These are phyloP conservation scores for Solanum etuberosum DNA, from an alignment of 257 asterid genomes.

Conservation along the genomic window DNA sequence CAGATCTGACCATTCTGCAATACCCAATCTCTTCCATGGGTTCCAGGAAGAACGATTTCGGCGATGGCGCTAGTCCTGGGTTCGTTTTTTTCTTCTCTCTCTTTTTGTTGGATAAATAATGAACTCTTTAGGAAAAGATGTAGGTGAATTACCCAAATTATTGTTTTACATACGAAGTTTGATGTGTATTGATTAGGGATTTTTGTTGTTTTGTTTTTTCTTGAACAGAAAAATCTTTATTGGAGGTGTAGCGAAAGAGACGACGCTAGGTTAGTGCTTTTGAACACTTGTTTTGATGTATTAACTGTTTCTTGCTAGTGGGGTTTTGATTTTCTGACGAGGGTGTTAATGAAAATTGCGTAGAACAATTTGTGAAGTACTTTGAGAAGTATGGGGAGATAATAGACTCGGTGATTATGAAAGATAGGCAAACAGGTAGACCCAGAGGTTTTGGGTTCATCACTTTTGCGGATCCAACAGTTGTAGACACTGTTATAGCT, in stretches of 20 bases:
- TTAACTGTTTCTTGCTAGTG: neutral
- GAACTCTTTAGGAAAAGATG: neutral
- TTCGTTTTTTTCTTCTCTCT: neutral
- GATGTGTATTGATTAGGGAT: neutral
- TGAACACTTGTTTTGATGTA: neutral
- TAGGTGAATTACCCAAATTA: neutral
- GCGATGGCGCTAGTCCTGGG: constrained; percentile 98
- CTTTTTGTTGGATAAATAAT: neutral
- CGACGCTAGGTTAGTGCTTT: constrained; percentile 52
- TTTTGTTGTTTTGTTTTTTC: neutral
- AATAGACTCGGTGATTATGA: constrained; percentile 93
- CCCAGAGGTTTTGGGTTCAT: constrained; percentile 96
- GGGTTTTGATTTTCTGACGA: neutral
- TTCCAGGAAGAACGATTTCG: constrained; percentile 67
- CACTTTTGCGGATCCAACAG: constrained; percentile 68
- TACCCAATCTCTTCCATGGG: constrained; percentile 33
- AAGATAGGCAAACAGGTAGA: constrained; percentile 81
- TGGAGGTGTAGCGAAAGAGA: constrained; percentile 85
- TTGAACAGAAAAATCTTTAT: constrained; percentile 72
- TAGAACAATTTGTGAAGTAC: constrained; percentile 83
- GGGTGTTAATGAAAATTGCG: neutral
- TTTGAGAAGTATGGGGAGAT: constrained; percentile 96
- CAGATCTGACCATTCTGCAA: constrained; percentile 27
- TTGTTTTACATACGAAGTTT: neutral
- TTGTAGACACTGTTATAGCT: constrained; percentile 78